Evolutionary conservation across 2,329 filamentous ascomycete species (phyloP), one percentile per base, ranked within the genome.

Genomic region (Aphanocladium album): DNA sequence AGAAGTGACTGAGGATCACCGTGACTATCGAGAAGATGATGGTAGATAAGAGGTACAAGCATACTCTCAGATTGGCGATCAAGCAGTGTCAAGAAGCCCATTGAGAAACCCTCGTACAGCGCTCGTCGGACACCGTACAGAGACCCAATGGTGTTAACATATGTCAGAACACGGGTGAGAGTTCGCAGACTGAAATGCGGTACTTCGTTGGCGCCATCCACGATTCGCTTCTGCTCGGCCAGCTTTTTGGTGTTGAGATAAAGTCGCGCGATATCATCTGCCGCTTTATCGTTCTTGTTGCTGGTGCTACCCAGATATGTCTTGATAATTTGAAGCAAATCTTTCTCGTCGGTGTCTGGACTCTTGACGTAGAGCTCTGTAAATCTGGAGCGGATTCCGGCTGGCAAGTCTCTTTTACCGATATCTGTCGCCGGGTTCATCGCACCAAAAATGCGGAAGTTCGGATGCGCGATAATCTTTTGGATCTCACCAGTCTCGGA

Each of bases 361-460:
- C 91, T 95, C 59, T 91, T 86, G 25, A 99, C 92, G 71, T 96
- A 99, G 23, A 99, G 81, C 73, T 99, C 95, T 0, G 95, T 98
- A 70, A 99, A 99, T 53, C 93, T 85, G 9, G 93, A 96, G 60
- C 93, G 83, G 47, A 98, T 85, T 1, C 93, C 93, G 59, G 90
- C 86, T 0, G 93, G 92, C 17, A 99, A 79, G 73, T 99, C 95
- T 60, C 93, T 88, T 76, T 99, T 99, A 63, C 96, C 95, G 60
- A 97, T 87, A 77, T 99, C 95, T 3, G 95, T 99, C 5, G 95
- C 95, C 33, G 95, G 95, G 70, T 99, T 99, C 95, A 99, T 99
- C 30, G 96, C 95, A 56, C 91, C 96, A 70, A 99, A 99, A 16
- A 99, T 90, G 43, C 95, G 87, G 73, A 99, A 99, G 65, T 96